Base-by-base conservation (phyloP, 2,329 filamentous ascomycete genomes). In the Lachnellula arida region DNA sequence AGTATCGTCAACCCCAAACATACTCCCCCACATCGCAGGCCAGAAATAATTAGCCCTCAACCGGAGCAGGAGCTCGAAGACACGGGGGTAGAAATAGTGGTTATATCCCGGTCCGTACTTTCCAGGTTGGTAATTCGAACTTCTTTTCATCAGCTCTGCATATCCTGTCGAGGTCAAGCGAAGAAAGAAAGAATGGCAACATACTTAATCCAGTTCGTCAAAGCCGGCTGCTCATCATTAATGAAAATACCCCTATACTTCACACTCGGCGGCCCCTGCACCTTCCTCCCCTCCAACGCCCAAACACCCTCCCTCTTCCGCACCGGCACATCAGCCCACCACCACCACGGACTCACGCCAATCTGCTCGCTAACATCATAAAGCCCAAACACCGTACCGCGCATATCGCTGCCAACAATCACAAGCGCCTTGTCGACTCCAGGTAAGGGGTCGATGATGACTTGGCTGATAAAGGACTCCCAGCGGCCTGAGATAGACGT, bases 311-410 rank as follows among this genome's bases (percentile, higher is more conserved):
- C 58, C 54, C 76, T 74, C 43, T 71, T 70, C 34, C 75, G 72
- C 0, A 75, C 63, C 2, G 79, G 74, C 1, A 81, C 77, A 67
- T 84, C 80, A 9, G 80, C 80, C 70, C 76, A 82, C 73, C 75
- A 82, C 65, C 81, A 75, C 79, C 79, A 84, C 47, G 84, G 85
- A 34, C 82, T 86, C 12, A 89, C 85, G 25, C 87, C 87, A 55
- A 89, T 88, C 67, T 89, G 85, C 70, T 89, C 85, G 22, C 83
- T 87, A 48, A 89, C 70, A 60, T 86, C 85, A 71, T 90, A 90
- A 19, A 88, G 73, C 11, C 87, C 87, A 63, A 80, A 90, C 53
- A 90, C 87, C 2, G 84, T 81, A 14, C 84, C 85, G 59, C 86
- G 76, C 44, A 78, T 75, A 67, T 89, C 85, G 65, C 81, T 85